Evolutionary conservation across 192 early-diverging fungal species (phyloP).

Genomic region (Linnemannia schmuckeri): DNA sequence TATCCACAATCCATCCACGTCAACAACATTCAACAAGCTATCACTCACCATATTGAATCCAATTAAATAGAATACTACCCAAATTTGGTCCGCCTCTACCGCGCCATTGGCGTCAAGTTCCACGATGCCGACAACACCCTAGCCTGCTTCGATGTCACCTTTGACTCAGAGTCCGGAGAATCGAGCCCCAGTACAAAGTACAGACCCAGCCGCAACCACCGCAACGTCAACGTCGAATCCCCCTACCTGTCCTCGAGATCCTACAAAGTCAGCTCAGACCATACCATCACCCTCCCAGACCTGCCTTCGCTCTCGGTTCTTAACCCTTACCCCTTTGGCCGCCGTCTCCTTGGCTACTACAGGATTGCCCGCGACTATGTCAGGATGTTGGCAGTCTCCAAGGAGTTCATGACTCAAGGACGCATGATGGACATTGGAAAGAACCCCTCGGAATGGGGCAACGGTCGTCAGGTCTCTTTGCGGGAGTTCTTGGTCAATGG

Average conservation of each 20-base stretch:
- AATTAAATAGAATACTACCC: conserved; percentile 51
- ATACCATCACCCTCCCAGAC: conserved; percentile 54
- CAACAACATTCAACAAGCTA: not conserved
- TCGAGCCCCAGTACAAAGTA: not conserved
- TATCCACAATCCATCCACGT: not conserved
- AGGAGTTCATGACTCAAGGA: conserved; percentile 53
- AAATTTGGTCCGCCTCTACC: conserved; percentile 46
- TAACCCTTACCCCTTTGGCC: conserved; percentile 54
- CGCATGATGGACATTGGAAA: conserved; percentile 57
- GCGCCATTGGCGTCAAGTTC: conserved; percentile 50
- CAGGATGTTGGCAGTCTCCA: conserved; percentile 44
- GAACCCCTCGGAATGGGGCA: conserved; percentile 50
- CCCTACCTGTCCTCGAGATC: conserved; percentile 50
- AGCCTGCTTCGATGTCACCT: conserved; percentile 52
- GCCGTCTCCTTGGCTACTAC: conserved; percentile 51
- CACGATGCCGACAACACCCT: conserved; percentile 55
- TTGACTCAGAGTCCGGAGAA: conserved; percentile 12
- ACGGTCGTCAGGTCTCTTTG: conserved; percentile 42
- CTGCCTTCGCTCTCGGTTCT: conserved; percentile 44
- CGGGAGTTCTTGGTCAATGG: conserved; percentile 43
- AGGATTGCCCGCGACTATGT: conserved; percentile 55
- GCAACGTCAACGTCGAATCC: conserved; percentile 31
- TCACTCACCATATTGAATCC: not conserved
- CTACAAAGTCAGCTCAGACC: conserved; percentile 48
- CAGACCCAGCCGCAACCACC: not conserved